Evolutionary conservation across 257 asterid species (phyloP), one percentile per base, ranked within the genome.

Genomic region (Coffea eugenioides): DNA sequence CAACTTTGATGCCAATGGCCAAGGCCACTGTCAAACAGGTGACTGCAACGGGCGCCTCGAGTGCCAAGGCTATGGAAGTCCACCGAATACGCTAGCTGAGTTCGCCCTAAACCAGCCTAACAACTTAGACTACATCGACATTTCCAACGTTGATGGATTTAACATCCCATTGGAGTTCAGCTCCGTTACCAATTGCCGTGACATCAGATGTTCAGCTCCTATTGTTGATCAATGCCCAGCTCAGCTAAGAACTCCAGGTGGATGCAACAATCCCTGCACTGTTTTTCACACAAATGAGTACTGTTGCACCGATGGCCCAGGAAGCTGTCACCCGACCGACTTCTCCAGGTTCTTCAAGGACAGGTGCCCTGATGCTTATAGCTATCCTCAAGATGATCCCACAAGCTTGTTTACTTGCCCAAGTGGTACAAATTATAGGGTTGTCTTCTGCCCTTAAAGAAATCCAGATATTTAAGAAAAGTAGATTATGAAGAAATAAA

Each of bases 181-280:
- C 4, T 82, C 79, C 62, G 23, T 49, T 49, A 49, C 54, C 0
- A 0, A 8, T 7, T 85, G 84, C 1, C 54, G 54, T 49, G 71
- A 87, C 64, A 78, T 90, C 10, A 74, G 83, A 2, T 94, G 54
- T 49, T 49, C 54, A 49, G 98, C 84, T 62, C 88, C 6, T 57
- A 82, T 94, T 9, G 79, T 41, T 31, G 90, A 87, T 0, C 80
- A 89, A 82, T 94, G 98, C 70, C 97, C 97, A 0, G 23, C 13
- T 25, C 43, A 31, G 71, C 88, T 94, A 25, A 83, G 61, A 31
- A 82, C 87, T 14, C 81, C 89, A 12, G 97, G 97, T 0, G 97
- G 98, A 0, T 94, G 98, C 71, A 83, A 94, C 10, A 93, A 94
- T 70, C 96, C 97, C 0, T 93, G 97, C 73, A 90, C 96, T 45